phyloP scores from a whole-genome alignment of 345 rosid genomes.

The Barbarea vulgaris region DNA sequence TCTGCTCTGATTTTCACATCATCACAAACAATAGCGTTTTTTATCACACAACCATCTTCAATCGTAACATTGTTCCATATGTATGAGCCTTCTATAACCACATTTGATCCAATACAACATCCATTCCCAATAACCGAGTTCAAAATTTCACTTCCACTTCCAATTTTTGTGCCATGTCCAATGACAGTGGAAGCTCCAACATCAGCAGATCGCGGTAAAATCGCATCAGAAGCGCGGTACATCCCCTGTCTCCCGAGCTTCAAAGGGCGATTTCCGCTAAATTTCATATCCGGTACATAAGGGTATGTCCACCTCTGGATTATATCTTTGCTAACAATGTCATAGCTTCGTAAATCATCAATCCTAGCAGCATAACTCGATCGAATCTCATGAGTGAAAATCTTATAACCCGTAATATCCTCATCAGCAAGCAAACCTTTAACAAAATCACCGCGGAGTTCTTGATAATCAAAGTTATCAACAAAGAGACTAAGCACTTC shows the following conservation, averaged over 20 bases:
- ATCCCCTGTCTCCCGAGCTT: conserved; percentile 76
- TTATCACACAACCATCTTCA: conserved; percentile 86
- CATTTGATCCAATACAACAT: conserved; percentile 84
- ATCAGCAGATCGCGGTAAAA: conserved; percentile 60
- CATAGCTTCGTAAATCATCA: conserved; percentile 84
- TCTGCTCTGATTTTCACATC: conserved; percentile 74
- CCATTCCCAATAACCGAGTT: conserved; percentile 84
- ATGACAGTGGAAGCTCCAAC: conserved; percentile 72
- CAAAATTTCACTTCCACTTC: conserved; percentile 54
- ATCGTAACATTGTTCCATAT: conserved; percentile 83
- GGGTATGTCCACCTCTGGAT: conserved; percentile 98
- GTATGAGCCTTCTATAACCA: conserved; percentile 76
- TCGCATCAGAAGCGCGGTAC: conserved; percentile 66
- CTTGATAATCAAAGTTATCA: neutral
- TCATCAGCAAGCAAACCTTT: conserved; percentile 91
- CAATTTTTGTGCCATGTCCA: conserved; percentile 71
- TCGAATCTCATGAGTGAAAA: conserved; percentile 84
- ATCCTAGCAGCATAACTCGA: conserved; percentile 91
- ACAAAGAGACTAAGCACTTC: neutral
- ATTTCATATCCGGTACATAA: conserved; percentile 74
- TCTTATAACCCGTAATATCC: conserved; percentile 97
- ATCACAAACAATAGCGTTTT: conserved; percentile 79
- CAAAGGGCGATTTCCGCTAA: conserved; percentile 57
- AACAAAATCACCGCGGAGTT: conserved; percentile 69
- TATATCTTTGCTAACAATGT: conserved; percentile 79